phyloP scores from a whole-genome alignment of 164 flowering plant genomes.

The Buxus sempervirens region DNA sequence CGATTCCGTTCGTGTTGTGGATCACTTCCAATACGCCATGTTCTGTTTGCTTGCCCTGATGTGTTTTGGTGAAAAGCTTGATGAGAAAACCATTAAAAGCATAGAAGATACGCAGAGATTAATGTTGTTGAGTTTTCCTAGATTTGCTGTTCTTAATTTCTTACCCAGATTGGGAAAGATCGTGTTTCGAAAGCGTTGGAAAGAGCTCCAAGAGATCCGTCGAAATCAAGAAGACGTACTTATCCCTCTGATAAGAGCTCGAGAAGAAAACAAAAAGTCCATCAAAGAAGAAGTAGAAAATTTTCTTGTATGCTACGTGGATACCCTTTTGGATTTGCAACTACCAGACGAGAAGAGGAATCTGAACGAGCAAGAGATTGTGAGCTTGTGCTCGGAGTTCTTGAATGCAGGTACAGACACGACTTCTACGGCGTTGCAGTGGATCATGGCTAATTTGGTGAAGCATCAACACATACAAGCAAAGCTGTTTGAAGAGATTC shows the following conservation, averaged over 20 bases:
- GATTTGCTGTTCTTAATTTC: constrained; percentile 17
- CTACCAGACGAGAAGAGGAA: constrained; percentile 20
- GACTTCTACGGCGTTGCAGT: constrained; percentile 13
- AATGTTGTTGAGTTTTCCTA: constrained; percentile 1
- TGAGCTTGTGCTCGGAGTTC: too few species aligned
- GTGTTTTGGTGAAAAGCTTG: constrained; percentile 38
- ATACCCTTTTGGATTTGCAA: constrained; percentile 24
- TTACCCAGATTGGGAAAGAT: constrained; percentile 30
- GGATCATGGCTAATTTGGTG: constrained; percentile 16
- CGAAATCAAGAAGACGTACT: constrained; percentile 19
- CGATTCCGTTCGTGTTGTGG: constrained; percentile 4
- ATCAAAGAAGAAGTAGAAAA: background rate
- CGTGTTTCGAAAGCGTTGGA: constrained; percentile 24
- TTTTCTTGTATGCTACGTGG: constrained; percentile 19
- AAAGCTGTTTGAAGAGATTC: too few species aligned
- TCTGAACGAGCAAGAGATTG: too few species aligned
- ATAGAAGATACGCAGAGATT: constrained; percentile 15
- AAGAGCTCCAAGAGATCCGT: constrained; percentile 14
- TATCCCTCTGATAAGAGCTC: constrained; percentile 29
- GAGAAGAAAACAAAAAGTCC: constrained; percentile 1
- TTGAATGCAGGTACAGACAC: constrained; percentile 16
- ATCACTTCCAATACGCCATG: constrained; percentile 27
- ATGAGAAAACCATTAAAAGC: constrained; percentile 20
- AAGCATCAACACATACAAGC: background rate
- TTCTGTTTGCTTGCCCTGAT: constrained; percentile 28